Conservation (phyloP, 192 early-diverging fungal species). For the Backusella westeae region DNA sequence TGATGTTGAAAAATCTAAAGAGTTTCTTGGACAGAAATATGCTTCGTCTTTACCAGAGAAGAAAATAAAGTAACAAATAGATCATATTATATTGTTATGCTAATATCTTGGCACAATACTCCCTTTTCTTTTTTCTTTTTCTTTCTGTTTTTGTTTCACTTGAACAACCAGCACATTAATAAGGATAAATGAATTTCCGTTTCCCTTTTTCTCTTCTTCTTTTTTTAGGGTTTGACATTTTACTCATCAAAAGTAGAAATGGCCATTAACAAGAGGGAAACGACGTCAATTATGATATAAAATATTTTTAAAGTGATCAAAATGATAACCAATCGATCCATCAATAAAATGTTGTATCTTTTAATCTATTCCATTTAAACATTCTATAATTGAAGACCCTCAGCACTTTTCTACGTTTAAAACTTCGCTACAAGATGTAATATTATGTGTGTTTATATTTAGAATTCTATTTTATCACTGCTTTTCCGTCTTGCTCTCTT, state of each 20-base stretch:
- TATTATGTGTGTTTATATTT: background rate
- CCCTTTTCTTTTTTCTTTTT: background rate
- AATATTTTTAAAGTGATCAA: background rate
- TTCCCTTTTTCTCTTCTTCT: background rate
- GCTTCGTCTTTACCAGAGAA: slow-evolving; percentile 1
- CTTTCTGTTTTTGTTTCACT: background rate
- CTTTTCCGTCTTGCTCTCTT: too few relatives aligned
- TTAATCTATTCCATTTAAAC: background rate
- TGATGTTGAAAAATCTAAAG: background rate
- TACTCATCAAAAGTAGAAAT: background rate
- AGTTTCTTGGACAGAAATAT: background rate
- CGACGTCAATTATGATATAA: too few relatives aligned
- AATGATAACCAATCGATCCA: background rate
- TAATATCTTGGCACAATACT: too few relatives aligned
- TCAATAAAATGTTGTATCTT: background rate
- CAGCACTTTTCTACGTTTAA: background rate
- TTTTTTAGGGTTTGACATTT: background rate
- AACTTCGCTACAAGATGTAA: background rate
- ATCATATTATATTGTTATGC: background rate
- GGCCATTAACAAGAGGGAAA: background rate
- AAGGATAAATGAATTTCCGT: background rate
- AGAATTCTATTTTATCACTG: background rate
- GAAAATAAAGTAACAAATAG: background rate
- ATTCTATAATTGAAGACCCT: background rate
- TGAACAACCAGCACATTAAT: background rate